Evolutionary conservation across 441 rosid species (phyloP).

Genomic region (Populus hybrid): DNA sequence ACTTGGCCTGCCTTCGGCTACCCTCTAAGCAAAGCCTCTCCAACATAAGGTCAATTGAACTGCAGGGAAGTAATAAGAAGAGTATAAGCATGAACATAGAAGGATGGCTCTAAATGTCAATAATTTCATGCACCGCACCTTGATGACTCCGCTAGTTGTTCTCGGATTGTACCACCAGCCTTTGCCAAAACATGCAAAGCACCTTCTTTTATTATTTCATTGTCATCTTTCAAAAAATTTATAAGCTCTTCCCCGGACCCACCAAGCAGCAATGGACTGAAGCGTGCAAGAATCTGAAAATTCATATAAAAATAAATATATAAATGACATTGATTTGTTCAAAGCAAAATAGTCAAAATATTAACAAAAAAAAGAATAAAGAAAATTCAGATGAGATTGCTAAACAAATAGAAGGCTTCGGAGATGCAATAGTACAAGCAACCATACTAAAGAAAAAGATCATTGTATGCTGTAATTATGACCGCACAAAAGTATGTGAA

Average conservation of each 20-base stretch:
- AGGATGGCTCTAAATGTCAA: not conserved
- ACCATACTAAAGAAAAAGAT: not conserved
- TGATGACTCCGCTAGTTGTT: slow-evolving; percentile 79
- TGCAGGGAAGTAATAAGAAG: slow-evolving; percentile 36
- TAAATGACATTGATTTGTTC: not conserved
- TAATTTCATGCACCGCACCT: slow-evolving; percentile 51
- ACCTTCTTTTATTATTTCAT: slow-evolving; percentile 87
- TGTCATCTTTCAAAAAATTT: slow-evolving; percentile 79
- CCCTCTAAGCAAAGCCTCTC: slow-evolving; percentile 98
- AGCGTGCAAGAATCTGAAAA: slow-evolving; percentile 84
- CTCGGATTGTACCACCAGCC: slow-evolving; percentile 96
- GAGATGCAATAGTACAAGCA: not conserved
- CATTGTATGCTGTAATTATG: not conserved
- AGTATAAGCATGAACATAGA: slow-evolving; percentile 25
- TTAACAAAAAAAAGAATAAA: slow-evolving; percentile 4
- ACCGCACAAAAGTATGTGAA: not conserved
- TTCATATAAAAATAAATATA: slow-evolving; percentile 12
- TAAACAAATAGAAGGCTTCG: not conserved
- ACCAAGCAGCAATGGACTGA: slow-evolving; percentile 72
- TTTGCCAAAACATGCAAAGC: slow-evolving; percentile 88
- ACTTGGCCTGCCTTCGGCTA: slow-evolving; percentile 92
- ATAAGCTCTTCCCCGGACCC: slow-evolving; percentile 89
- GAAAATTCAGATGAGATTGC: not conserved
- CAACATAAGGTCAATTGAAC: slow-evolving; percentile 90
- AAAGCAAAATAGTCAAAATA: not conserved